Percentiles rank a stretch among this genome's conserved stretches.
Evolutionary conservation across 805 yeast species (phyloP).

Genomic region (Nakazawaea molendinolei): DNA sequence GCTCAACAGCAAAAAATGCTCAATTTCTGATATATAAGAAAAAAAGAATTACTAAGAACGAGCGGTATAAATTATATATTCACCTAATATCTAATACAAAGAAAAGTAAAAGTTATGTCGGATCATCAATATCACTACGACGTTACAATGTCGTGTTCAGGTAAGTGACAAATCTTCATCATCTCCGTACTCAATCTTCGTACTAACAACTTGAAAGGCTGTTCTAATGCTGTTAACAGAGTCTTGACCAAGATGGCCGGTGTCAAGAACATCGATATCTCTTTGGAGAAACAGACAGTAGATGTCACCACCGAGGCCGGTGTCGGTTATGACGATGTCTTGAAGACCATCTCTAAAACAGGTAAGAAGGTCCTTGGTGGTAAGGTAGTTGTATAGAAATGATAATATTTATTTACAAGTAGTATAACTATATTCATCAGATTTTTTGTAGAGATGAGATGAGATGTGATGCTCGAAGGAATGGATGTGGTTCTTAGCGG

Average conservation of each 20-base stretch:
- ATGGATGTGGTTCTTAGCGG: no score
- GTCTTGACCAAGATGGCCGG: conserved; percentile 69
- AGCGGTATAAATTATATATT: no score
- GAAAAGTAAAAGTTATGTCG: conserved; percentile 27
- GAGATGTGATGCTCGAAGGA: no score
- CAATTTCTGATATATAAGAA: conserved; percentile 3
- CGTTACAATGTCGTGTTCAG: conserved; percentile 81
- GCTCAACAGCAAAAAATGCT: not conserved
- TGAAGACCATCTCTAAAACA: conserved; percentile 77
- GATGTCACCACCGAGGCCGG: conserved; percentile 55
- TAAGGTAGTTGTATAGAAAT: conserved; percentile 35
- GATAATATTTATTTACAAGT: not conserved
- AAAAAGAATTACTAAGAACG: not conserved
- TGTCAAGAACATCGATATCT: conserved; percentile 64
- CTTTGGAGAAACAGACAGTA: conserved; percentile 77
- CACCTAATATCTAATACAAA: not conserved
- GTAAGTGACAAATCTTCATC: conserved; percentile 21
- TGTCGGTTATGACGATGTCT: conserved; percentile 70
- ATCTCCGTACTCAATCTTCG: not conserved
- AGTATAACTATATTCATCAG: no score
- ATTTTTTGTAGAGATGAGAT: no score
- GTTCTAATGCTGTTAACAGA: conserved; percentile 80
- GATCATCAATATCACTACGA: conserved; percentile 68
- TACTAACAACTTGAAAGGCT: conserved; percentile 40
- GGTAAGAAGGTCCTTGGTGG: conserved; percentile 81